A percentile compares a stretch with the other conserved stretches of the same genome.
Evolutionary conservation across 139 green algal genomes (phyloP).

Genomic region (Micromonas commoda): DNA sequence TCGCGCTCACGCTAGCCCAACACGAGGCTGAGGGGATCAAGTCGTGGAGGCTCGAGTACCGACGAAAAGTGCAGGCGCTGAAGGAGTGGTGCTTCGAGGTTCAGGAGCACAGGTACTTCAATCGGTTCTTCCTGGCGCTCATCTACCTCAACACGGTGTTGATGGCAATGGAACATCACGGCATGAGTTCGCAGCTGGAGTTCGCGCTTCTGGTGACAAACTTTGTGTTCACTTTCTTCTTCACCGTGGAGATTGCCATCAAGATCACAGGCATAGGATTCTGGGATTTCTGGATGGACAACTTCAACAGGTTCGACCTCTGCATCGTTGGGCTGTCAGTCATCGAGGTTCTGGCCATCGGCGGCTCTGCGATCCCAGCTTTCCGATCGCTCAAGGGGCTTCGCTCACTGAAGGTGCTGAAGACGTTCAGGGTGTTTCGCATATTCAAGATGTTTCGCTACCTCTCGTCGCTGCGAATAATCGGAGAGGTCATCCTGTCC

Average conservation of each 20-base stretch:
- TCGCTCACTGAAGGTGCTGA: background rate
- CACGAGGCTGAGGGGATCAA: background rate
- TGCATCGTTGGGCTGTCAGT: conserved; percentile 49
- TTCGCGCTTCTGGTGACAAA: conserved; percentile 42
- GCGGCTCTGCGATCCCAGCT: background rate
- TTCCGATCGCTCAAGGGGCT: conserved; percentile 47
- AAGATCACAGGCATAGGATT: conserved; percentile 60
- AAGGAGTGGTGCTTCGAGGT: background rate
- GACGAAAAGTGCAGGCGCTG: background rate
- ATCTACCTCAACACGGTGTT: conserved; percentile 60
- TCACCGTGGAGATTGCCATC: conserved; percentile 52
- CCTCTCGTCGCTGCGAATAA: conserved; percentile 56
- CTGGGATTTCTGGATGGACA: conserved; percentile 51
- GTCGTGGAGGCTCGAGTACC: background rate
- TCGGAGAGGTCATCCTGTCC: conserved; percentile 58
- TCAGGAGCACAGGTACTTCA: conserved; percentile 36
- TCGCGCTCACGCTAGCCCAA: background rate
- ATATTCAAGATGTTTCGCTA: conserved; percentile 61
- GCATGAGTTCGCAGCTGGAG: conserved; percentile 29
- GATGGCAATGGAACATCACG: conserved; percentile 63
- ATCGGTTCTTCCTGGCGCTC: conserved; percentile 55
- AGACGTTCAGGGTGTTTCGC: conserved; percentile 45
- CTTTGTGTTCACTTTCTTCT: conserved; percentile 56
- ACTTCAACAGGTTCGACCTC: conserved; percentile 70
- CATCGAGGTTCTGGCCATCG: conserved; percentile 33